These are phyloP conservation scores for Calonectria crousiana DNA, from an alignment of 2,329 filamentous ascomycete species.

Conservation along the genomic window DNA sequence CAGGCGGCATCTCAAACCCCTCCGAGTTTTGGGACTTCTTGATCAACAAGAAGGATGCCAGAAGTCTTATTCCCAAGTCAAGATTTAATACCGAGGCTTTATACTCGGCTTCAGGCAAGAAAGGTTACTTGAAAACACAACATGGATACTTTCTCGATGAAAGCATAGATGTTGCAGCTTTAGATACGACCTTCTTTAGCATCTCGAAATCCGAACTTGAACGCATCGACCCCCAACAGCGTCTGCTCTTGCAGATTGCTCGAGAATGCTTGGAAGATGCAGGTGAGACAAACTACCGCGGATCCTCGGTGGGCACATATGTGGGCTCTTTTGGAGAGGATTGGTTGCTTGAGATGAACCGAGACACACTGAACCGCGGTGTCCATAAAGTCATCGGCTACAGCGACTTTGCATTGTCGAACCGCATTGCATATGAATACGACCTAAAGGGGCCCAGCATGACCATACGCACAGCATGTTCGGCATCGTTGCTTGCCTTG, in stretches of 20 bases:
- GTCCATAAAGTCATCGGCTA: conserved; percentile 37
- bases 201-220: conserved; percentile 45
- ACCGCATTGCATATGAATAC: conserved; percentile 46
- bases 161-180: conserved; percentile 35
- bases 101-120: conserved; percentile 28
- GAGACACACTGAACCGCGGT: conserved; percentile 34
- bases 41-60: conserved; percentile 33
- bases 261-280: conserved; percentile 51
- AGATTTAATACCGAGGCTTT: conserved; percentile 34
- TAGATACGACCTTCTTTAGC: conserved; percentile 45
- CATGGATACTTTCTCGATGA: conserved; percentile 49
- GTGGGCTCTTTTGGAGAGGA: conserved; percentile 51
- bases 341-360: conserved; percentile 41
- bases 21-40: conserved; percentile 43
- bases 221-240: conserved; percentile 51
- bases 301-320: conserved; percentile 48
- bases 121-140: conserved; percentile 31
- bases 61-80: conserved; percentile 29
- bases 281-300: conserved; percentile 45
- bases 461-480: not conserved
- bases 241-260: conserved; percentile 49
- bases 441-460: conserved; percentile 62
- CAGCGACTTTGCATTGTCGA: conserved; percentile 44
- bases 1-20: conserved; percentile 36
- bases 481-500: not conserved